phyloP scores from a whole-genome alignment of 1,139 yeast genomes.

The Debaryomyces udenii region DNA sequence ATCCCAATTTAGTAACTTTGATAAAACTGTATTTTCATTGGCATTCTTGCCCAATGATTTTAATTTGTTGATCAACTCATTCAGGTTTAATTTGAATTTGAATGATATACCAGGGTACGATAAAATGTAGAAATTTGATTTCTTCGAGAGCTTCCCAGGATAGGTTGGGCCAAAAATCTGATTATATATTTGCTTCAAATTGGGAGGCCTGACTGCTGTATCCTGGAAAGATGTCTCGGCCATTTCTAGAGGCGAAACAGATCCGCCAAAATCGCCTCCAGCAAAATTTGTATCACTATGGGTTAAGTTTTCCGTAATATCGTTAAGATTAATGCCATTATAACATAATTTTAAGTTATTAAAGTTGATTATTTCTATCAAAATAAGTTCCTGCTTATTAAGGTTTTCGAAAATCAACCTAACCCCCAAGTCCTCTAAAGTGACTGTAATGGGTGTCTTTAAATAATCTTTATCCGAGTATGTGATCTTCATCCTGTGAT shows the following conservation, averaged over 20 bases:
- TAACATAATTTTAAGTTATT: constrained; percentile 30
- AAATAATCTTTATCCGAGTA: constrained; percentile 30
- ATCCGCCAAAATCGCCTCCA: neutral
- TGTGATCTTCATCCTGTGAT: constrained; percentile 30
- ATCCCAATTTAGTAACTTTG: constrained; percentile 38
- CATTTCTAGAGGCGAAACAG: neutral
- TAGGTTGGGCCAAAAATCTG: constrained; percentile 66
- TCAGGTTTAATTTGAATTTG: constrained; percentile 34
- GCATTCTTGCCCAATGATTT: constrained; percentile 11
- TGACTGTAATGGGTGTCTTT: constrained; percentile 36
- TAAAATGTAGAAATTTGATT: constrained; percentile 34
- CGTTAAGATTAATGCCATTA: constrained; percentile 38
- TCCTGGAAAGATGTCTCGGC: constrained; percentile 1
- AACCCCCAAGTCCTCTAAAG: constrained; percentile 33
- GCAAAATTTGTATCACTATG: neutral
- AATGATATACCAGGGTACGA: constrained; percentile 62
- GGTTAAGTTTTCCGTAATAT: constrained; percentile 14
- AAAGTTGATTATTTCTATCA: constrained; percentile 49
- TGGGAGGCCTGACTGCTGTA: constrained; percentile 19
- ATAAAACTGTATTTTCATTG: constrained; percentile 26
- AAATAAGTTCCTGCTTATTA: constrained; percentile 40
- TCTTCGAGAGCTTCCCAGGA: constrained; percentile 46
- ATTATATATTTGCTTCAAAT: constrained; percentile 52
- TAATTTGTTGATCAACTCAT: constrained; percentile 21
- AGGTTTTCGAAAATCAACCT: constrained; percentile 46